Conservation (phyloP, 306 rosid genomes). For the Lupinus albus region DNA sequence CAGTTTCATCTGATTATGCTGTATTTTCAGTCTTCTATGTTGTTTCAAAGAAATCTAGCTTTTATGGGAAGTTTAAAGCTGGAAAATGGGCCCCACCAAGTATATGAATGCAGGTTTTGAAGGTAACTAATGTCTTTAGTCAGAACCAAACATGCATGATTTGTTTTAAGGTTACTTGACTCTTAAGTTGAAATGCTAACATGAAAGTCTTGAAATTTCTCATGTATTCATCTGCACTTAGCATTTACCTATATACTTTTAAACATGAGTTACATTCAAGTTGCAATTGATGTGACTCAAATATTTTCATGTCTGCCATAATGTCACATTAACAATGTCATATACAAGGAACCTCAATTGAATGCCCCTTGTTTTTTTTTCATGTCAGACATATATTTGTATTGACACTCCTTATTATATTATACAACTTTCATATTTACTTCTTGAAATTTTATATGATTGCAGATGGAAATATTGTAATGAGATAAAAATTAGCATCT, state of each 20-base stretch:
- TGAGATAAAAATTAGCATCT: too few relatives aligned
- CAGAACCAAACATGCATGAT: constrained; percentile 13
- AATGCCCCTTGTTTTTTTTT: constrained; percentile 6
- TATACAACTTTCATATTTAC: too few relatives aligned
- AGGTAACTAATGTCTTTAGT: background rate
- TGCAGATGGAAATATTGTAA: too few relatives aligned
- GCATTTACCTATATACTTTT: background rate
- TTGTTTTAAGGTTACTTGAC: constrained; percentile 2
- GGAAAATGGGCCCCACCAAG: constrained; percentile 81
- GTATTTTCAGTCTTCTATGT: constrained; percentile 77
- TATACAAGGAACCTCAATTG: constrained; percentile 15
- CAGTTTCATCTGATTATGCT: constrained; percentile 35
- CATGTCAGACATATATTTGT: background rate
- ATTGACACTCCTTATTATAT: too few relatives aligned
- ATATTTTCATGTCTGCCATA: constrained; percentile 28
- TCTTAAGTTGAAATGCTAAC: background rate
- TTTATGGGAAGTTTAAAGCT: constrained; percentile 77
- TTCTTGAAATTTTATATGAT: too few relatives aligned
- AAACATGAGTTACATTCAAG: background rate
- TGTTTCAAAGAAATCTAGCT: constrained; percentile 74
- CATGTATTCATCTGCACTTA: constrained; percentile 13
- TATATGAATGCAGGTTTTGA: constrained; percentile 30
- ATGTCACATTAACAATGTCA: constrained; percentile 16
- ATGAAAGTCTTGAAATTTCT: constrained; percentile 33
- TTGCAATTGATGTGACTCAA: constrained; percentile 29